These are phyloP conservation scores for Gynandropsis gynandra DNA, from an alignment of 345 rosid genomes.

Conservation along the genomic window DNA sequence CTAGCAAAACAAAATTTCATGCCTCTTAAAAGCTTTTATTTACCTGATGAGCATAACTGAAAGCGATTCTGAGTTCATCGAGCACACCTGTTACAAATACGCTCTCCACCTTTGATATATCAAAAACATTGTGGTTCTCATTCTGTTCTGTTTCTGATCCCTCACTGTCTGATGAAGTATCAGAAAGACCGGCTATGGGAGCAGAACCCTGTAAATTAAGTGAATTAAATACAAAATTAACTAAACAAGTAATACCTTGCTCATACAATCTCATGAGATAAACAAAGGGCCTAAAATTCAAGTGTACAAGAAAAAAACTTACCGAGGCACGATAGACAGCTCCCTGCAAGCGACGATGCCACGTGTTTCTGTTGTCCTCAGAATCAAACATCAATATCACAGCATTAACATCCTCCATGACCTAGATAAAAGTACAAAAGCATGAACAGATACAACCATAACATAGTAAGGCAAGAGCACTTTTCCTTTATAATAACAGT, in stretches of 20 bases:
- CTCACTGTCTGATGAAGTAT: conserved; percentile 75
- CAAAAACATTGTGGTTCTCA: conserved; percentile 32
- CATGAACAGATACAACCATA: conserved; percentile 10
- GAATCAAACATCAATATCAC: conserved; percentile 61
- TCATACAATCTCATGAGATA: conserved; percentile 11
- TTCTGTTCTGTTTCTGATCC: conserved; percentile 56
- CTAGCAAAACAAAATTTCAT: conserved; percentile 17
- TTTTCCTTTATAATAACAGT: conserved; percentile 10
- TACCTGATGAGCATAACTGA: conserved; percentile 66
- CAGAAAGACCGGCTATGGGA: conserved; percentile 74
- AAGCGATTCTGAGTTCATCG: conserved; percentile 79
- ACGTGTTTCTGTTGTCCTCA: conserved; percentile 57
- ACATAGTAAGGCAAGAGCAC: conserved; percentile 15
- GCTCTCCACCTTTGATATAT: conserved; percentile 45
- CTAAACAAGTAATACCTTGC: conserved; percentile 7
- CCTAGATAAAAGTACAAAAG: conserved; percentile 33
- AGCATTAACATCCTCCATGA: conserved; percentile 78
- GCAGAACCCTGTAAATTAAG: conserved; percentile 57
- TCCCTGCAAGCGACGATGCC: conserved; percentile 86
- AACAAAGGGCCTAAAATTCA: conserved; percentile 4
- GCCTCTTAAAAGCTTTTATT: conserved; percentile 15
- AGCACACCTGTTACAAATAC: conserved; percentile 78
- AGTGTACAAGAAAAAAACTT: conserved; percentile 11
- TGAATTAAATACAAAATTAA: conserved; percentile 10
- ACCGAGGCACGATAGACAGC: conserved; percentile 91